phyloP scores from a whole-genome alignment of 129 eudicot species.

The Logfia minima region DNA sequence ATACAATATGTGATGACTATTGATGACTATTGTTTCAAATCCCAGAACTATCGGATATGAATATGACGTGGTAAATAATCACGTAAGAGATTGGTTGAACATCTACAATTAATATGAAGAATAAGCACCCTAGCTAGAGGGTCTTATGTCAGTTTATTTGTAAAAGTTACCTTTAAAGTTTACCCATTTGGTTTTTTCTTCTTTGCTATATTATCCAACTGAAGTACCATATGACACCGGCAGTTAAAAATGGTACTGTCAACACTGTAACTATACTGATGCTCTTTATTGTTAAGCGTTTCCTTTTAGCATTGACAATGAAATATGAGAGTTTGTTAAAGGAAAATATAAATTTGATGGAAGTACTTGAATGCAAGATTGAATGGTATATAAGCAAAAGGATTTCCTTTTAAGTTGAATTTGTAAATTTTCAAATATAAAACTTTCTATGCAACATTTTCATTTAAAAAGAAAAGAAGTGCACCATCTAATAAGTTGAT shows the following conservation, averaged over 20 bases:
- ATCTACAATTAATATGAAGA: too few relatives aligned
- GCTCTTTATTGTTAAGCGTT: conserved; percentile 25
- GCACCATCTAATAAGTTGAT: not conserved
- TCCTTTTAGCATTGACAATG: conserved; percentile 29
- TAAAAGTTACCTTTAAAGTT: conserved; percentile 25
- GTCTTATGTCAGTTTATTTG: too few relatives aligned
- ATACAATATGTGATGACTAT: too few relatives aligned
- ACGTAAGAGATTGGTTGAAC: too few relatives aligned
- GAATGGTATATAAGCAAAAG: not conserved
- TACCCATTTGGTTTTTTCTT: conserved; percentile 25
- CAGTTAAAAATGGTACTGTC: conserved; percentile 13
- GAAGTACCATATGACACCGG: conserved; percentile 26
- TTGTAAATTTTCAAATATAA: too few relatives aligned
- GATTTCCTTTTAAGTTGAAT: too few relatives aligned
- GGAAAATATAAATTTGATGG: not conserved
- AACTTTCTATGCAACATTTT: too few relatives aligned
- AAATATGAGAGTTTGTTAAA: conserved; percentile 19
- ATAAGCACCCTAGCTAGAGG: too few relatives aligned
- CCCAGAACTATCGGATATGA: too few relatives aligned
- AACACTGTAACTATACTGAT: conserved; percentile 17
- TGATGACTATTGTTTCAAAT: too few relatives aligned
- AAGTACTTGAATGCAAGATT: not conserved
- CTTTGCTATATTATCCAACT: conserved; percentile 26
- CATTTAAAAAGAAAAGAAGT: too few relatives aligned
- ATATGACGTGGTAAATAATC: too few relatives aligned